Conservation (phyloP, 1,139 yeast species). For the Eremothecium gossypii region DNA sequence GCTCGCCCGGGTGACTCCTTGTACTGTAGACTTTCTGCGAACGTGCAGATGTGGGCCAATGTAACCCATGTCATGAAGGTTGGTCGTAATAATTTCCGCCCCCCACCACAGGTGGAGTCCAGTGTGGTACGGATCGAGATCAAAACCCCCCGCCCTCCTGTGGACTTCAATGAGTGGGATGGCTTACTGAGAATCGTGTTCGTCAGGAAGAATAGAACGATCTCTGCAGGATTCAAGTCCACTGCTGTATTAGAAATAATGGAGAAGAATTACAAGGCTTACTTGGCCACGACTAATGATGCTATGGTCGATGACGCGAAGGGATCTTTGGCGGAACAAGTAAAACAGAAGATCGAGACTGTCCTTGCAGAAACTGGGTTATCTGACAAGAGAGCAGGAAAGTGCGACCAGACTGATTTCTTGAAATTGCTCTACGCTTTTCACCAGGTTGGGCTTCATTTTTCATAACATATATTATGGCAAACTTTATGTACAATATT, state of each 20-base stretch:
- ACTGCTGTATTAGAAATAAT: conserved; percentile 72
- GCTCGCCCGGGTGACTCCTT: conserved; percentile 94
- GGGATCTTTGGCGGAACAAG: conserved; percentile 42
- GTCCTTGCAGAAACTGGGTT: conserved; percentile 74
- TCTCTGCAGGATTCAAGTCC: conserved; percentile 88
- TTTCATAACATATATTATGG: conserved; percentile 44
- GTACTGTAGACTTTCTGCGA: conserved; percentile 88
- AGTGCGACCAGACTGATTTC: conserved; percentile 92
- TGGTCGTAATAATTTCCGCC: conserved; percentile 91
- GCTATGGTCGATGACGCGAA: conserved; percentile 32
- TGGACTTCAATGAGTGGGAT: conserved; percentile 95
- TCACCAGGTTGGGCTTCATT: conserved; percentile 95
- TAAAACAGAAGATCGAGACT: conserved; percentile 46
- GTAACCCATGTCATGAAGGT: conserved; percentile 98
- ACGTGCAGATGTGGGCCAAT: conserved; percentile 98
- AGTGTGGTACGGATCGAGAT: conserved; percentile 91
- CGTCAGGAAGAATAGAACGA: conserved; percentile 86
- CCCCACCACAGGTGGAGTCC: conserved; percentile 98
- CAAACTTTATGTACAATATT: too few relatives aligned
- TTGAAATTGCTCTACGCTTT: conserved; percentile 79
- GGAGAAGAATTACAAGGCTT: conserved; percentile 82
- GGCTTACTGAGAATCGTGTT: conserved; percentile 85
- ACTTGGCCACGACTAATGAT: conserved; percentile 48
- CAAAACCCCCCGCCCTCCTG: conserved; percentile 82
- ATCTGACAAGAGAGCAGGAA: conserved; percentile 82